Conservation (phyloP, 345 rosid species). For the Psidium friedrichsthalianum region DNA sequence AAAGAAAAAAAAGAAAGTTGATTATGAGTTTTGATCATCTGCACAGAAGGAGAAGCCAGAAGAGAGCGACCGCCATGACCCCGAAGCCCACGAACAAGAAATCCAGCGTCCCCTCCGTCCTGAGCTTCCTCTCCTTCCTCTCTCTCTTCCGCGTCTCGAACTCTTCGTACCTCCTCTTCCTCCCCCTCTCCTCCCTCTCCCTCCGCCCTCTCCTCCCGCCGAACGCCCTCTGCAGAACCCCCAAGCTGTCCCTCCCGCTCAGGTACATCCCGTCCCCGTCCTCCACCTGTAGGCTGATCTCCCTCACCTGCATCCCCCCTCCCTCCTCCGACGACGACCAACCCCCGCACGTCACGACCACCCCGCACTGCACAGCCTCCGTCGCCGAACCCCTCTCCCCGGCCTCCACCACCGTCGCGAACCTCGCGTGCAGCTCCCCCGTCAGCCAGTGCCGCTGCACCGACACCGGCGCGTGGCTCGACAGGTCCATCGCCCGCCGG, state of each 20-base stretch:
- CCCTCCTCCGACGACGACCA: background rate
- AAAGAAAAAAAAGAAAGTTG: too few species aligned
- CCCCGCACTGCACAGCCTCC: slow-evolving; percentile 33
- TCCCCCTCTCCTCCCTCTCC: background rate
- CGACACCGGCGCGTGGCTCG: slow-evolving; percentile 1
- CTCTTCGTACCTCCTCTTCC: slow-evolving; percentile 15
- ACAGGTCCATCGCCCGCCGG: slow-evolving; percentile 2
- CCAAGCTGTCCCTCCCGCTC: slow-evolving; percentile 59
- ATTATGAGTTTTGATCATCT: background rate
- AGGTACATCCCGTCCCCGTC: slow-evolving; percentile 55
- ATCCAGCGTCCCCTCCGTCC: slow-evolving; percentile 42
- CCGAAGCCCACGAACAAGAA: slow-evolving; percentile 36
- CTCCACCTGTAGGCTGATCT: slow-evolving; percentile 57
- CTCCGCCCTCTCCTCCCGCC: slow-evolving; percentile 43
- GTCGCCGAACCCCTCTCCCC: slow-evolving; percentile 5
- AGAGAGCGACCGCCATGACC: slow-evolving; percentile 1
- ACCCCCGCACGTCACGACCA: slow-evolving; percentile 43
- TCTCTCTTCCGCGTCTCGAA: slow-evolving; percentile 34
- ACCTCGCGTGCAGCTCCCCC: slow-evolving; percentile 1
- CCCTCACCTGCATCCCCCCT: slow-evolving; percentile 57
- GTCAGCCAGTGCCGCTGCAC: slow-evolving; percentile 3
- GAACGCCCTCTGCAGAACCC: slow-evolving; percentile 23
- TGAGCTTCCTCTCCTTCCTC: slow-evolving; percentile 36
- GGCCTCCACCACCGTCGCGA: background rate
- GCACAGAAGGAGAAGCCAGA: background rate